phyloP scores from a whole-genome alignment of 495 filamentous ascomycete genomes.

The Rusavskia elegans region DNA sequence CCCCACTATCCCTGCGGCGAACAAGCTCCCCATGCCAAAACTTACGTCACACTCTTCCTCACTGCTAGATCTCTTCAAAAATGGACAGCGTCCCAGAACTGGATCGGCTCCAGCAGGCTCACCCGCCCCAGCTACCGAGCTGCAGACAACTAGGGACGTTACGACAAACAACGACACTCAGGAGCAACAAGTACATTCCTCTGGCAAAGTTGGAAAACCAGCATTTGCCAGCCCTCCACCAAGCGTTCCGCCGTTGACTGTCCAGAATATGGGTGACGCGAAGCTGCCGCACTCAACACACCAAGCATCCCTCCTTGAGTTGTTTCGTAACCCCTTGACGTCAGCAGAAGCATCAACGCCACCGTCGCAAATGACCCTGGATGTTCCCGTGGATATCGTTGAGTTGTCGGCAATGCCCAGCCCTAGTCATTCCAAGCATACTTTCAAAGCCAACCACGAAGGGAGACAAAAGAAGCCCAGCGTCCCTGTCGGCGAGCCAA shows the following conservation, averaged over 20 bases:
- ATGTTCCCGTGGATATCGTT: conserved; percentile 4
- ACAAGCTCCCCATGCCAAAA: conserved; percentile 41
- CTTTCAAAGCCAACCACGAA: conserved; percentile 2
- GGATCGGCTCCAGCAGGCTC: background rate
- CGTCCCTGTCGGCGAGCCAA: background rate
- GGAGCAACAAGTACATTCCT: background rate
- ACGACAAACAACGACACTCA: background rate
- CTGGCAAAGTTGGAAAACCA: background rate
- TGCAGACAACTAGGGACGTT: background rate
- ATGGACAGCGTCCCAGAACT: background rate
- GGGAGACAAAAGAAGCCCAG: background rate
- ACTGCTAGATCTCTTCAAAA: conserved; percentile 50
- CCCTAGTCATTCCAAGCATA: conserved; percentile 5
- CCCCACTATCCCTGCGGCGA: conserved; percentile 36
- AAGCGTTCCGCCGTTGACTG: background rate
- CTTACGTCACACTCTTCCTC: conserved; percentile 47
- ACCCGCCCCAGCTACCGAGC: background rate
- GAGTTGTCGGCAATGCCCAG: conserved; percentile 15
- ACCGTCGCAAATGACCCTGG: background rate
- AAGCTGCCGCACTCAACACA: conserved; percentile 3
- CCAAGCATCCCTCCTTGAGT: conserved; percentile 18
- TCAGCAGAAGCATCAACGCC: conserved; percentile 1
- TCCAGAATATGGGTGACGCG: conserved; percentile 7
- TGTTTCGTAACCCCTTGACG: conserved; percentile 15
- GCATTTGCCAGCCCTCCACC: background rate